Base-by-base conservation (phyloP, 768 basidiomycete genomes). In the Lactarius pseudohatsudake region DNA sequence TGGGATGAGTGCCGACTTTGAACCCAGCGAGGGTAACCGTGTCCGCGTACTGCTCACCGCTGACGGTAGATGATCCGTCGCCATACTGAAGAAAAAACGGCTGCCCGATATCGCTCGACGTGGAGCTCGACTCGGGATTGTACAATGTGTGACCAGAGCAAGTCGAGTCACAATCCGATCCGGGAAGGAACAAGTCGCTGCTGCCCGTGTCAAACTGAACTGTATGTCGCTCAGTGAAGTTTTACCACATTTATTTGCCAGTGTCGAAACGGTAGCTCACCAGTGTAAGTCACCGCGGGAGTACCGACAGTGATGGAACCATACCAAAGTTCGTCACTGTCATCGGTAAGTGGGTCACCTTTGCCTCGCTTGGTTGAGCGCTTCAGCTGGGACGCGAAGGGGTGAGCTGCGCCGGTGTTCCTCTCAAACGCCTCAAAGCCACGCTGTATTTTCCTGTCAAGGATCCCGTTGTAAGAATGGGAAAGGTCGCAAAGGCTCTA, bases 41-140 rank as follows among this genome's bases (percentile, higher is more conserved):
- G 72, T 85, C 84, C 22, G 65, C 75, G 70, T 78, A 84, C 54
- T 79, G 75, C 13, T 72, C 67, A 38, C 84, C 84, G 0, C 64
- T 64, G 38, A 79, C 78, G 1, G 66, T 64, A 0, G 77, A 77
- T 1, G 77, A 77, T 1, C 81, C 80, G 60, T 76, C 81, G n/a
- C 73, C 75, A 65, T 81, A 85, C 0, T 41, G 0, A 9, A 82
- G 69, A 4, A 66, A 40, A 68, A 82, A 80, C 0, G 69, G 41
- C 47, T 72, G 68, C 9, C 59, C 62, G 30, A 73, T 57, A 65
- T 74, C 65, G 7, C 68, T 40, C 10, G 81, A 74, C 10, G 63
- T 59, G 7, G 40, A 59, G 53, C 67, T 68, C 8, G 34, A 38
- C 15, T 11, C 13, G 30, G 63, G 50, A 20, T 63, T 2, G 45